Base-by-base conservation (phyloP, 2,329 filamentous ascomycete genomes). In the Shiraia bambusicola region DNA sequence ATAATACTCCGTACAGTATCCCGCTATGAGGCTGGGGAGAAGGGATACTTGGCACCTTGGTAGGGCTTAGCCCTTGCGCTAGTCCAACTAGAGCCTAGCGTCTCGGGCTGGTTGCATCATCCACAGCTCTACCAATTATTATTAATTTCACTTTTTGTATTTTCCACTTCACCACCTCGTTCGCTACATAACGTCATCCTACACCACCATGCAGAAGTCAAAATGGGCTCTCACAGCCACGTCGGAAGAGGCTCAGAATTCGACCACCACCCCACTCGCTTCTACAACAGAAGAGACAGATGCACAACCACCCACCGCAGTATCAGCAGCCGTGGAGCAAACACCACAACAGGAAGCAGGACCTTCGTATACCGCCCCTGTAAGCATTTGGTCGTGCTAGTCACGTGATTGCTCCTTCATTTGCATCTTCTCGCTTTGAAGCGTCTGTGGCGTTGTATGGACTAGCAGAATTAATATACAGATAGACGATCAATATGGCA, bases 221-320 rank as follows among this genome's bases (percentile, higher is more conserved):
- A 54, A 46, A 51, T 67, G 64, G 64, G 64, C 64, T 2, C 52
- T 59, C 13, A 52, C 59, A 42, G 17, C 50, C 28, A 50, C 47
- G 28, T 34, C 42, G 8, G 34, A 40, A 32, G 43, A 52, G 14
- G 35, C 47, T 33, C 25, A 17, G n/a, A 14, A 37, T 14, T 16
- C 32, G 2, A 5, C 36, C 10, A 19, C 30, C 4, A 32, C 9
- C 4, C 12, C 33, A 14, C 37, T 44, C 31, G 11, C 49, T 19
- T 32, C 45, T 16, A 19, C 47, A 26, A 26, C 47, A 26, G 28
- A 42, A 8, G 27, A 25, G 13, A 16, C 47, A 33, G 27, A 43
- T 13, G 29, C 36, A 14, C 28, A 49, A 30, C 37, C 25, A 25
- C 17, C 36, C 30, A 30, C 42, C 7, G 29, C 37, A 6, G 15